These are phyloP conservation scores for Diddensiella santjacobensis DNA, from an alignment of 805 yeast species.

Conservation along the genomic window DNA sequence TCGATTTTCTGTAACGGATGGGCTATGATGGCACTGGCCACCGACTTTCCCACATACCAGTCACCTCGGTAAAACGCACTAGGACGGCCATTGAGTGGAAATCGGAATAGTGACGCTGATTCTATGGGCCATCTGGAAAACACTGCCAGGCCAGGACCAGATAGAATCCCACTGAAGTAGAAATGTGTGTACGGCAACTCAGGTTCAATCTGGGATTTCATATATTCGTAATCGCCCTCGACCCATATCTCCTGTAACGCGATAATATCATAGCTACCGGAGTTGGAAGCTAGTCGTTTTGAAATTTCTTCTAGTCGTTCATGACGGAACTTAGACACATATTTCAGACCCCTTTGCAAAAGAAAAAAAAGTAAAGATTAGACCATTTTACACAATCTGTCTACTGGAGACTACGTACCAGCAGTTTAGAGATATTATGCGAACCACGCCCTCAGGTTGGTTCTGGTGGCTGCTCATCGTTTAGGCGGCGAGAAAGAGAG, in stretches of 20 bases:
- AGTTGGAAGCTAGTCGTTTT: conserved; percentile 48
- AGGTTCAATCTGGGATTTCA: conserved; percentile 43
- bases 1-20: conserved; percentile 58
- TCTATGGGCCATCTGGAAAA: conserved; percentile 81
- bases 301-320: conserved; percentile 74
- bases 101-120: conserved; percentile 72
- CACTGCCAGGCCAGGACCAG: conserved; percentile 92
- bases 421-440: conserved; percentile 33
- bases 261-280: conserved; percentile 60
- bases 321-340: conserved; percentile 65
- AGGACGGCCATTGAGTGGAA: conserved; percentile 92
- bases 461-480: neutral
- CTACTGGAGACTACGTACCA: conserved; percentile 32
- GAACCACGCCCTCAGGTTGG: conserved; percentile 11
- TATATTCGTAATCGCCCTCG: conserved; percentile 71
- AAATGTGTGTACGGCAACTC: conserved; percentile 62
- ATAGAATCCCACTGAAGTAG: conserved; percentile 76
- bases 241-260: conserved; percentile 97
- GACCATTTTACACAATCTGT: conserved; percentile 3
- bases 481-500: neutral
- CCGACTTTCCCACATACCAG: conserved; percentile 93
- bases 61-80: conserved; percentile 93
- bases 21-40: conserved; percentile 66
- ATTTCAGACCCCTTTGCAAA: conserved; percentile 72
- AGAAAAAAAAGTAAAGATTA: conserved; percentile 14